Base-by-base conservation (phyloP, 768 basidiomycete species). In the Leccinum subtestaceum region DNA sequence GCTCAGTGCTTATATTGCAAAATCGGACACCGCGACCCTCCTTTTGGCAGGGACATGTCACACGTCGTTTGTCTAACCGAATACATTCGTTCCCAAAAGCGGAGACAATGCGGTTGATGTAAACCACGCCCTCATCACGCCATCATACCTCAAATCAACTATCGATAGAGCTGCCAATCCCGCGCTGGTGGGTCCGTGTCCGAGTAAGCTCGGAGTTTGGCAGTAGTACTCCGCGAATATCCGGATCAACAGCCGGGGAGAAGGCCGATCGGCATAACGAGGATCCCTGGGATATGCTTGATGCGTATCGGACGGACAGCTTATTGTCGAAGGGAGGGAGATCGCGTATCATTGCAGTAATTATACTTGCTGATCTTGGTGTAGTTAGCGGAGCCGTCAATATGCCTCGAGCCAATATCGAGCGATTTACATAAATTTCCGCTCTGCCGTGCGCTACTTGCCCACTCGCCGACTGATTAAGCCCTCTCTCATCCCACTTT, bases 91-190 rank as follows among this genome's bases (percentile, higher is more conserved):
- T 13, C 34, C 57, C 6, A n/a, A 46, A 49, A 3, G 64, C 63
- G 69, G 70, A 58, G 65, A 60, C 55, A 71, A 34, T 63, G 69
- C 67, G 69, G 70, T 53, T 32, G 15, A 63, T 3, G 56, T 31
- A 31, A 31, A 31, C 29, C 11, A 56, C 25, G 38, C 15, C 23
- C 32, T 27, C 17, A 8, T 15, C 25, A 9, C 29, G 23, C 27
- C 23, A 11, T 31, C 49, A 31, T 51, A n/a, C 8, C 48, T 32
- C 27, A 32, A 17, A 19, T 52, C 38, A 38, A 34, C 23, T 15
- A 25, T 45, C 48, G 40, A 34, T 50, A 31, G 46, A 43, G 40
- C 9, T 46, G 57, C 52, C 32, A 10, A 52, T 62, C 50, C 19
- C 43, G 34, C 8, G 4, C 48, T n/a, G 40, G 40, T 40, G 38